A percentile compares a stretch with the other conserved stretches of the same genome.
Conservation (phyloP, 1,284 basidiomycete species). For the Tetrapyrgos nigripes region DNA sequence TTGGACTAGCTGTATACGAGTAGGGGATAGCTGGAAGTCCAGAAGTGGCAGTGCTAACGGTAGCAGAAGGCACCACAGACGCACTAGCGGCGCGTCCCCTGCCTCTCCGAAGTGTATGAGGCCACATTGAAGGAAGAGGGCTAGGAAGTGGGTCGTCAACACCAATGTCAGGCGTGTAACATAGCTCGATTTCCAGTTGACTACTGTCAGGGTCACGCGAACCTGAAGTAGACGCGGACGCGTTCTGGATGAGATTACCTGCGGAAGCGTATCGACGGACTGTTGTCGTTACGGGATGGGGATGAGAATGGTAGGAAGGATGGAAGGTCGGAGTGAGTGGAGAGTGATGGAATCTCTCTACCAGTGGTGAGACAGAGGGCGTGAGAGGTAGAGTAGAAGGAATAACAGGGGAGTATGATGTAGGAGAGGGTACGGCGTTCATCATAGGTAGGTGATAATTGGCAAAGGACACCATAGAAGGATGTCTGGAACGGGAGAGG, state of each 20-base stretch:
- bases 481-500: not conserved
- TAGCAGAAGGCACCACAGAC: not conserved
- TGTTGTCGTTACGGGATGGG: too few species aligned
- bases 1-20: too few species aligned
- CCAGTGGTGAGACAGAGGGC: too few species aligned
- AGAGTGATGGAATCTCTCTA: too few species aligned
- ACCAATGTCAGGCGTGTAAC: not conserved
- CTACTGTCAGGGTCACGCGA: slow-evolving; percentile 2
- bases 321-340: too few species aligned
- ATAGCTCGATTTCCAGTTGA: too few species aligned
- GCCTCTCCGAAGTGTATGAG: not conserved
- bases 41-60: not conserved
- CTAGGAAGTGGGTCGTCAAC: not conserved
- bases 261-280: slow-evolving; percentile 12
- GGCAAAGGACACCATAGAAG: not conserved
- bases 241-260: slow-evolving; percentile 5
- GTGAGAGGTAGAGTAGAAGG: too few species aligned
- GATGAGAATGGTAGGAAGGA: too few species aligned
- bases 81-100: not conserved
- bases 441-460: not conserved
- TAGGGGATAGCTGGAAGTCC: too few species aligned
- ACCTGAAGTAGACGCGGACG: not conserved
- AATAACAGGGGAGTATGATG: too few species aligned
- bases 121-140: not conserved
- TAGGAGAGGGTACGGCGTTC: not conserved